Evolutionary conservation across 139 green algal species (phyloP), one percentile per base, ranked within the genome.

Genomic region (Volvox reticuliferus): DNA sequence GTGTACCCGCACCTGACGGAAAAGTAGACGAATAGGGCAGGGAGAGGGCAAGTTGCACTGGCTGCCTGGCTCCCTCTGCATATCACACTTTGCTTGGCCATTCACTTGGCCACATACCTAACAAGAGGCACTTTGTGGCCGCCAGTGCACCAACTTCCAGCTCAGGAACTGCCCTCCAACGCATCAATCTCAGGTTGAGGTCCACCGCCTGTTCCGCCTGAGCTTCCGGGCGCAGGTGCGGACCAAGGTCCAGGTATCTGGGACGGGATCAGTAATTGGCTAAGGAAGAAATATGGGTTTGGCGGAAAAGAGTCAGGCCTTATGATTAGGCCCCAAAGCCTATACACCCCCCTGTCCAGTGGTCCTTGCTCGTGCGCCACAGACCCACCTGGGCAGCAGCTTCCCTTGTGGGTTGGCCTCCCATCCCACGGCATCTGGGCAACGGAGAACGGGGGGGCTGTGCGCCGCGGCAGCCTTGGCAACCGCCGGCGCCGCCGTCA

Each of bases 111-210:
- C 44, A 82, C 85, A 78, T 94, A 95, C 98, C 98, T 21, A 99
- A 93, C 76, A 99, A 95, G 85, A 99, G 93, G 95, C 97, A 99
- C 19, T 90, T 92, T 3, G 91, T 93, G 18, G 33, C 55, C 12
- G 93, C 68, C 9, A 99, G 76, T n/a, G 73, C 26, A 0, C 90
- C 89, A 0, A 96, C 92, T 87, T 99, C 94, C 19, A 99, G 93
- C 1, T 88, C 78, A 0, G 97, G 97, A 30, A 95, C 96, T 18
- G 98, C 96, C 14, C 98, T 94, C 98, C 98, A 99, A 35, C 96
- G 94, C 98, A 99, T 99, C 21, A 99, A 96, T 17, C 96, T 95
- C 80, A 99, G 94, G 96, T 99, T 99, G 22, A 99, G 96, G 79
- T 98, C 94, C 36, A 99, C 96, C 30, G 93, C 93, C 78, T 63